Conservation (phyloP, 2,329 filamentous ascomycete genomes). For the Chlorencoelia australis region DNA sequence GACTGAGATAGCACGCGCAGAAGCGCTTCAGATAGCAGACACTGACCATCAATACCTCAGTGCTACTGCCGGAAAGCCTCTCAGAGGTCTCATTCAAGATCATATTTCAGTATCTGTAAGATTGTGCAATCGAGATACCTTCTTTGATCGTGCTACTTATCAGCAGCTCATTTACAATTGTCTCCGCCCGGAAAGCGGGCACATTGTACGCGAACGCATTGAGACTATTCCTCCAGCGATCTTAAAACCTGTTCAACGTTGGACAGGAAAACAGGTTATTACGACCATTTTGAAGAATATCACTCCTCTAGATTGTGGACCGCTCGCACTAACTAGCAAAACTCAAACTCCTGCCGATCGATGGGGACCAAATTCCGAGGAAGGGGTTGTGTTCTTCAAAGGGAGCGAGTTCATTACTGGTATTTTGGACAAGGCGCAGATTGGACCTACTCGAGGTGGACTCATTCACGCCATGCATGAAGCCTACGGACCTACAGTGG, state of each 20-base stretch:
- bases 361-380: slow-evolving; percentile 71
- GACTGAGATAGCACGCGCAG: slow-evolving; percentile 86
- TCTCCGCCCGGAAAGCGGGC: slow-evolving; percentile 79
- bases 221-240: slow-evolving; percentile 73
- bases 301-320: slow-evolving; percentile 62
- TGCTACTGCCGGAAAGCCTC: slow-evolving; percentile 82
- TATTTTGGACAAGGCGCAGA: slow-evolving; percentile 91
- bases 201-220: slow-evolving; percentile 74
- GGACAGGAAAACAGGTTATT: slow-evolving; percentile 96
- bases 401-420: slow-evolving; percentile 82
- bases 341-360: slow-evolving; percentile 68
- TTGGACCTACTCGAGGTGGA: slow-evolving; percentile 78
- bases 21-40: slow-evolving; percentile 87
- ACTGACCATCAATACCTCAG: slow-evolving; percentile 97
- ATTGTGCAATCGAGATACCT: slow-evolving; percentile 82
- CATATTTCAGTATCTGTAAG: slow-evolving; percentile 91
- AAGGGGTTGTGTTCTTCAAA: slow-evolving; percentile 71
- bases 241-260: slow-evolving; percentile 68
- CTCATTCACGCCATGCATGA: slow-evolving; percentile 90
- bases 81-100: slow-evolving; percentile 95
- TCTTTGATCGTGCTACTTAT: slow-evolving; percentile 81
- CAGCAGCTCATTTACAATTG: slow-evolving; percentile 90
- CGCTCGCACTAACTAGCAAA: slow-evolving; percentile 69
- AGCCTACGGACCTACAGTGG: slow-evolving; percentile 77
- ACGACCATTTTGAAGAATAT: slow-evolving; percentile 91